Evolutionary conservation across 192 early-diverging fungal genomes (phyloP).

Genomic region (Tieghemiomyces parasiticus): DNA sequence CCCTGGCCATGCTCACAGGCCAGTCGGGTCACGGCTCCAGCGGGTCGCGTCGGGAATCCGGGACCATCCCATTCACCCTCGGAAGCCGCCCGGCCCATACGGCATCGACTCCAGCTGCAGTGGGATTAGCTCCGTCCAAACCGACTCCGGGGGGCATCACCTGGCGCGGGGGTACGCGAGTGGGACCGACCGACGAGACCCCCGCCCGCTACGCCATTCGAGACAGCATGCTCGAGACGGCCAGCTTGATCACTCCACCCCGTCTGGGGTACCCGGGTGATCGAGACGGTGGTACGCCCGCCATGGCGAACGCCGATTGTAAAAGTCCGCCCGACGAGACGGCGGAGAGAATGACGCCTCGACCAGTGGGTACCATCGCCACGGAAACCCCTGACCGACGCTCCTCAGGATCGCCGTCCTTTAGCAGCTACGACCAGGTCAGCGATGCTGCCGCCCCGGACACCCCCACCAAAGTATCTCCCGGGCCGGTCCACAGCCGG

Average conservation of each 20-base stretch:
- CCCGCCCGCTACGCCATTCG: neutral
- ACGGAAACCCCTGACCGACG: neutral
- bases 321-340: too few species aligned
- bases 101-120: too few species aligned
- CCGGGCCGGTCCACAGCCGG: neutral
- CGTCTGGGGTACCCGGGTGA: too few species aligned
- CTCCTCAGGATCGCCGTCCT: neutral
- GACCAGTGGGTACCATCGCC: too few species aligned
- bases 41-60: neutral
- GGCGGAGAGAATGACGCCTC: too few species aligned
- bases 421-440: neutral
- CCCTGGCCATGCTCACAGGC: slow-evolving; percentile 10
- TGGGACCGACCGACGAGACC: neutral
- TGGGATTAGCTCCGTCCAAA: neutral
- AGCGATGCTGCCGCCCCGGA: neutral
- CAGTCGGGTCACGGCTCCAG: neutral
- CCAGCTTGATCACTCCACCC: too few species aligned
- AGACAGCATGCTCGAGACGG: neutral
- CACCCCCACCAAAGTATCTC: neutral
- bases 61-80: neutral
- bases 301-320: too few species aligned
- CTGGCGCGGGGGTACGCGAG: neutral
- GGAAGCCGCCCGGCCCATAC: too few species aligned
- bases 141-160: neutral
- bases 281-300: too few species aligned